Conservation (phyloP, 2,329 filamentous ascomycete species). For the Endocalyx cinctus region DNA sequence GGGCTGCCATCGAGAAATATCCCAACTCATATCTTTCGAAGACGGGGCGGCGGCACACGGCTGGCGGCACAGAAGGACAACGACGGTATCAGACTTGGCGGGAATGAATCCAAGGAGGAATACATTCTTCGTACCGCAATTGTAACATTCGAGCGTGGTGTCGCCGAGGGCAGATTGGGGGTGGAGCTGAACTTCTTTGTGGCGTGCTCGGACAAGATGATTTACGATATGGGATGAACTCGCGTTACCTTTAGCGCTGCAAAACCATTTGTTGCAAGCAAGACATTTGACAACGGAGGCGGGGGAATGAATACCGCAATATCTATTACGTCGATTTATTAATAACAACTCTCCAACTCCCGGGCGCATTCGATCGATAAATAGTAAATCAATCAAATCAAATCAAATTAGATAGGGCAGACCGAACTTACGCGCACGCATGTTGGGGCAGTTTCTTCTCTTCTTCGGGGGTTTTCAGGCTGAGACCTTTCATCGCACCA, state of each 20-base stretch:
- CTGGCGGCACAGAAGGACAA: slow-evolving; percentile 92
- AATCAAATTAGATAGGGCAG: too few species aligned
- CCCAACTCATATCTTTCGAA: slow-evolving; percentile 99
- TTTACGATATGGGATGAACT: slow-evolving; percentile 98
- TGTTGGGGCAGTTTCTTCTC: slow-evolving; percentile 89
- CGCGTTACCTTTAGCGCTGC: slow-evolving; percentile 92
- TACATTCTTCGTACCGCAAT: slow-evolving; percentile 98
- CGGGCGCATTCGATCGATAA: slow-evolving; percentile 3
- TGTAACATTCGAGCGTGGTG: slow-evolving; percentile 97
- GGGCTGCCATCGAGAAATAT: slow-evolving; percentile 95
- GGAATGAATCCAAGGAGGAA: slow-evolving; percentile 97
- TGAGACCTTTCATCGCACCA: slow-evolving; percentile 66
- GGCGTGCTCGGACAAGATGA: slow-evolving; percentile 90
- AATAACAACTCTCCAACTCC: slow-evolving; percentile 13
- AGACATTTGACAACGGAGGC: slow-evolving; percentile 95
- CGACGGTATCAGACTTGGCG: slow-evolving; percentile 96
- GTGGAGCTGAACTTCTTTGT: slow-evolving; percentile 98
- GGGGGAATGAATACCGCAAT: slow-evolving; percentile 95
- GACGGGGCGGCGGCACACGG: slow-evolving; percentile 93
- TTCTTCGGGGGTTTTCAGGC: slow-evolving; percentile 59
- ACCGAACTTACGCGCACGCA: slow-evolving; percentile 79
- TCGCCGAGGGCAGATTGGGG: slow-evolving; percentile 90
- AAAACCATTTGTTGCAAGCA: slow-evolving; percentile 97
- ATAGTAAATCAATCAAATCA: too few species aligned
- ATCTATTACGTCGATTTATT: slow-evolving; percentile 49